Base-by-base conservation (phyloP, 2,329 filamentous ascomycete species). In the Sporothrix pallida region DNA sequence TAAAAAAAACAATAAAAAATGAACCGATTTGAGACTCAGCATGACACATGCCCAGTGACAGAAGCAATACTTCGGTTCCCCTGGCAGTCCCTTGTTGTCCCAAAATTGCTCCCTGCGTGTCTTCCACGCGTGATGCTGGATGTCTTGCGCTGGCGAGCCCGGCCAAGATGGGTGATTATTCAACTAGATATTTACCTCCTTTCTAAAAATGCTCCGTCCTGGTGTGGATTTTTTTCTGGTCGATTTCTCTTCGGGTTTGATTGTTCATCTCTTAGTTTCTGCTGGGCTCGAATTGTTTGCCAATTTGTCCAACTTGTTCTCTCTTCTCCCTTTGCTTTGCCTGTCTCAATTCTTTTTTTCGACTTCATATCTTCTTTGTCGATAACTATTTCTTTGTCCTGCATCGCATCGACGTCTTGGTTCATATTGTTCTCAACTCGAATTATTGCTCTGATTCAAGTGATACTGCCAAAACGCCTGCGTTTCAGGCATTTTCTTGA, bases 11-110 rank as follows among this genome's bases (percentile, higher is more conserved):
- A 37, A 37, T 37, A 37, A 37, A 37, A 37, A 37, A 37, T 37
- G 31, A 37, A 7, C 31, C 31, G 4, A 37, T 37, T 37, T 37
- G 7, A n/a, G 12, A 17, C 44, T 26, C 42, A 44, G 42, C 20
- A 67, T 67, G 62, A 67, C 42, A 48, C 42, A 67, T 65, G 60
- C n/a, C 67, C 31, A 26, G 8, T n/a, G 23, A 44, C 15, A 31
- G 42, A 48, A 17, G n/a, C 62, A 26, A 10, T 5, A 2, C 20
- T 20, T 44, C 46, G 7, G 31, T 54, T 52, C 23, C 17, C 48
- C 17, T 44, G 26, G 23, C 8, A 42, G 67, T 56, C 48, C 67
- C 67, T 44, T 37, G 31, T 7, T 37, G 31, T 37, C 7, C 31
- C 31, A 37, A 37, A 37, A 31, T 17, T 37, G 26, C 67, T 20